Evolutionary conservation across 352 stramenopile species (phyloP).

Genomic region (Globisporangium ultimum): DNA sequence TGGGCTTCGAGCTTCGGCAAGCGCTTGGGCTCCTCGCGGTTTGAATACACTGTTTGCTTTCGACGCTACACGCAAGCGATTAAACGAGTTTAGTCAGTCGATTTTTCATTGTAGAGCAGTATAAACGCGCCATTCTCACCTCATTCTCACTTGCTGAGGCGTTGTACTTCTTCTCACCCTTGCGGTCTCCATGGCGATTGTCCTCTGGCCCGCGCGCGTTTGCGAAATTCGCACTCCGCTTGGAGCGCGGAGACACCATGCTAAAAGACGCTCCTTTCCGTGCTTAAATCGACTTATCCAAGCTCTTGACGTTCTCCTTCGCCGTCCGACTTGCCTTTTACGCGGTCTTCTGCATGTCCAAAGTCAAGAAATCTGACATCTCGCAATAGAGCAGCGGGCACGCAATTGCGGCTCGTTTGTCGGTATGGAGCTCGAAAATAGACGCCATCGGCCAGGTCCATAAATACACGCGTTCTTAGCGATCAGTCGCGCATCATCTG

Average conservation of each 20-base stretch:
- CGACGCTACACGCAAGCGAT: not conserved
- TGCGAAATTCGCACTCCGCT: conserved; percentile 3
- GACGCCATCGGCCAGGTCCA: too few relatives aligned
- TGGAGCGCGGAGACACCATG: conserved; percentile 8
- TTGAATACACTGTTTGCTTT: not conserved
- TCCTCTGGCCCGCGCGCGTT: not conserved
- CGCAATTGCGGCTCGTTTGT: too few relatives aligned
- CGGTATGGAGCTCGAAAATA: too few relatives aligned
- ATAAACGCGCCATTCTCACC: conserved; percentile 1
- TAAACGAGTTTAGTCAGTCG: too few relatives aligned
- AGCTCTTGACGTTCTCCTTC: not conserved
- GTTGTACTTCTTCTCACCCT: conserved; percentile 11
- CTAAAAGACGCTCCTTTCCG: not conserved
- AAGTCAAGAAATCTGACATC: too few relatives aligned
- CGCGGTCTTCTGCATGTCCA: too few relatives aligned
- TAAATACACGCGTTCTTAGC: too few relatives aligned
- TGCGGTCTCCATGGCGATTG: not conserved
- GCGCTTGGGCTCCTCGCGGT: conserved; percentile 11
- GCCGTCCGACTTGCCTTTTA: too few relatives aligned
- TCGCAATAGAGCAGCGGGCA: too few relatives aligned
- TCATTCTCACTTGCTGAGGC: conserved; percentile 1
- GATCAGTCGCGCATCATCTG: too few relatives aligned
- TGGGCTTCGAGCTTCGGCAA: conserved; percentile 17
- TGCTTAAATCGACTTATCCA: not conserved
- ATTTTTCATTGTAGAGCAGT: too few relatives aligned